A percentile compares a stretch with the other conserved stretches of the same genome.
phyloP scores from a whole-genome alignment of 208 protist genomes.

The Acanthamoeba royreba region DNA sequence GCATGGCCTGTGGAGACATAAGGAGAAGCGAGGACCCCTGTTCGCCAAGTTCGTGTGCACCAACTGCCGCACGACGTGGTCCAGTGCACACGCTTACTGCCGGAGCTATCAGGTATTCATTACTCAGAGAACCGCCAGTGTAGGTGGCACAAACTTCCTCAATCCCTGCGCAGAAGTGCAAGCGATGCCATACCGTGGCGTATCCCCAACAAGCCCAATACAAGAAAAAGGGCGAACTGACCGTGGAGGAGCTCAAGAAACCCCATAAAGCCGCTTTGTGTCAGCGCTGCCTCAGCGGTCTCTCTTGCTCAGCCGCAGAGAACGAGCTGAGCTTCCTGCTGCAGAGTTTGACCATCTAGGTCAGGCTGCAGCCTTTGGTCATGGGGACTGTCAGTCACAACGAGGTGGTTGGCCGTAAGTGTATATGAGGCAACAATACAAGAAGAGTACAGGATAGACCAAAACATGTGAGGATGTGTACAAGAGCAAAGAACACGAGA shows the following conservation, averaged over 20 bases:
- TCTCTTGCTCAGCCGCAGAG: background rate
- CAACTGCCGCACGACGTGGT: background rate
- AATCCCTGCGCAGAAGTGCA: background rate
- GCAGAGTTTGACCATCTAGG: too few species aligned
- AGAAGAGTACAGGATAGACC: too few species aligned
- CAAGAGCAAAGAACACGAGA: too few species aligned
- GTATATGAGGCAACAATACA: too few species aligned
- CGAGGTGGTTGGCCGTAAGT: too few species aligned
- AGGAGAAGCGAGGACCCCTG: background rate
- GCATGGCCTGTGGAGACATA: background rate
- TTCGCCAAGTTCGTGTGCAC: background rate
- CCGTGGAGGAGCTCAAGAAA: background rate
- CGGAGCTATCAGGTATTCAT: background rate
- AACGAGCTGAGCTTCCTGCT: too few species aligned
- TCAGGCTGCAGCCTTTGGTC: too few species aligned
- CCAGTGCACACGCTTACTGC: background rate
- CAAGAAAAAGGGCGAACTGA: background rate
- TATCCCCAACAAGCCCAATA: background rate
- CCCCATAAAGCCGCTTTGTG: background rate
- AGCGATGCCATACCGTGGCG: background rate
- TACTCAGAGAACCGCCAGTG: background rate
- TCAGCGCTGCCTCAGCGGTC: background rate
- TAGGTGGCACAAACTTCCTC: too few species aligned
- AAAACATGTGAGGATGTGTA: too few species aligned
- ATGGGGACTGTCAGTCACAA: too few species aligned